Evolutionary conservation across 805 yeast genomes (phyloP).

Genomic region (Barnettozyma salicaria): DNA sequence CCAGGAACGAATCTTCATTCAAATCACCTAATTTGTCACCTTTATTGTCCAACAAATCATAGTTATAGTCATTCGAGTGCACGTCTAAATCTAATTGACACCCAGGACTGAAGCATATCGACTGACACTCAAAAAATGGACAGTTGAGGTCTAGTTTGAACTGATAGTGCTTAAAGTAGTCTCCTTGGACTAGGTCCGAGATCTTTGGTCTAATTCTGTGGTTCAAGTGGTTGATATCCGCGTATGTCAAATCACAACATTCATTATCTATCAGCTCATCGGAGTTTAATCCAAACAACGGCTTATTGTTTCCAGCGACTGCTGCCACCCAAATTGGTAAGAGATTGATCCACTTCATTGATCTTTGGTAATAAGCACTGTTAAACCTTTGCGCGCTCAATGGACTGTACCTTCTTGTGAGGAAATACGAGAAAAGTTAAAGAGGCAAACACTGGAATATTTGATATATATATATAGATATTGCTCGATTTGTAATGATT

Average conservation of each 20-base stretch:
- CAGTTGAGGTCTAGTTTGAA: conserved; percentile 82
- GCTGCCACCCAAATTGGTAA: conserved; percentile 1
- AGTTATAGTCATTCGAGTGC: conserved; percentile 24
- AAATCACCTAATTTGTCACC: conserved; percentile 42
- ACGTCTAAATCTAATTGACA: conserved; percentile 28
- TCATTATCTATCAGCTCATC: conserved; percentile 17
- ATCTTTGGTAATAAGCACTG: too few species aligned
- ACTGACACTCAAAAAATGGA: conserved; percentile 74
- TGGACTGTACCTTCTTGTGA: too few species aligned
- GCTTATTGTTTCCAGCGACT: conserved; percentile 7
- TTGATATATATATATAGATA: too few species aligned
- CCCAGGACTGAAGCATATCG: conserved; percentile 27
- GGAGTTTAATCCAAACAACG: conserved; percentile 17
- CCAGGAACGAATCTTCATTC: conserved; percentile 31
- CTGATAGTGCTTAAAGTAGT: conserved; percentile 67
- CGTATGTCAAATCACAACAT: conserved; percentile 36
- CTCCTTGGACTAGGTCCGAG: conserved; percentile 54
- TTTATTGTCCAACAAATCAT: conserved; percentile 23
- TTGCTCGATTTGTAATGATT: too few species aligned
- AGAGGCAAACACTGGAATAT: not conserved
- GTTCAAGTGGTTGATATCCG: conserved; percentile 49
- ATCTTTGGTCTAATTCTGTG: conserved; percentile 48
- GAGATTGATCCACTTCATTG: conserved; percentile 6
- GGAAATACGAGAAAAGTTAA: not conserved
- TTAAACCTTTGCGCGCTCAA: too few species aligned